Evolutionary conservation across 2,329 filamentous ascomycete genomes (phyloP).

Genomic region (Penicillium aurantiogriseum): DNA sequence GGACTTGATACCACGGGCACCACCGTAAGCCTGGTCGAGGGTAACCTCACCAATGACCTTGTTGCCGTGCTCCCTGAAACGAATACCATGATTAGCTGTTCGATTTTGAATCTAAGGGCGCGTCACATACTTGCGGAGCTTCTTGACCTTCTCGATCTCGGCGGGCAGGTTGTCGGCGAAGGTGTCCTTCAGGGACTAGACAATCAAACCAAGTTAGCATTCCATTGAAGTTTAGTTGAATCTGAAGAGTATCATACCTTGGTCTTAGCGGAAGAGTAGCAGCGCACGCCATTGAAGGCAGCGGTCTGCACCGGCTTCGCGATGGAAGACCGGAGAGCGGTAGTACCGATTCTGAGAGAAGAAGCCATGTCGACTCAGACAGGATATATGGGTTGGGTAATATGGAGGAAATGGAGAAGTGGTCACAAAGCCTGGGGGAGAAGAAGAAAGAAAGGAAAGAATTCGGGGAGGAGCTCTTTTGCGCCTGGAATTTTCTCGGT

Average conservation of each 20-base stretch:
- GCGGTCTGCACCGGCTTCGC: slow-evolving; percentile 67
- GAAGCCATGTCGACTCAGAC: slow-evolving; percentile 69
- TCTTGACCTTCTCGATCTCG: slow-evolving; percentile 99
- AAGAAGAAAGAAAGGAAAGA: slow-evolving; percentile 36
- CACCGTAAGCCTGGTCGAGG: slow-evolving; percentile 98
- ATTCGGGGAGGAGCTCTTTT: slow-evolving; percentile 31
- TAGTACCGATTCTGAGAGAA: slow-evolving; percentile 75
- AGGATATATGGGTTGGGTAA: slow-evolving; percentile 19
- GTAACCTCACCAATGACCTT: slow-evolving; percentile 98
- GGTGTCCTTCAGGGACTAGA: slow-evolving; percentile 92
- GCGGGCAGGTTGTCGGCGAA: slow-evolving; percentile 93
- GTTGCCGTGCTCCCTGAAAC: slow-evolving; percentile 79
- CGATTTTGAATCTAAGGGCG: slow-evolving; percentile 3
- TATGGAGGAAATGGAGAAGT: slow-evolving; percentile 31
- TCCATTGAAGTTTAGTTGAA: slow-evolving; percentile 7
- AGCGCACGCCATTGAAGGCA: slow-evolving; percentile 79
- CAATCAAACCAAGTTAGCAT: slow-evolving; percentile 28
- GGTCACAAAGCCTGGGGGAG: slow-evolving; percentile 33
- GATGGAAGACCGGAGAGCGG: slow-evolving; percentile 75
- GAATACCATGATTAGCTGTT: slow-evolving; percentile 19
- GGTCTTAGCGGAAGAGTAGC: slow-evolving; percentile 84
- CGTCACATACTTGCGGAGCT: slow-evolving; percentile 79
- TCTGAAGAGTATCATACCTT: slow-evolving; percentile 58
- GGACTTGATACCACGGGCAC: slow-evolving; percentile 97
- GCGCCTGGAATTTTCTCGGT: slow-evolving; percentile 30